phyloP scores from a whole-genome alignment of 2,329 filamentous ascomycete species.

The Remersonia thermophila region DNA sequence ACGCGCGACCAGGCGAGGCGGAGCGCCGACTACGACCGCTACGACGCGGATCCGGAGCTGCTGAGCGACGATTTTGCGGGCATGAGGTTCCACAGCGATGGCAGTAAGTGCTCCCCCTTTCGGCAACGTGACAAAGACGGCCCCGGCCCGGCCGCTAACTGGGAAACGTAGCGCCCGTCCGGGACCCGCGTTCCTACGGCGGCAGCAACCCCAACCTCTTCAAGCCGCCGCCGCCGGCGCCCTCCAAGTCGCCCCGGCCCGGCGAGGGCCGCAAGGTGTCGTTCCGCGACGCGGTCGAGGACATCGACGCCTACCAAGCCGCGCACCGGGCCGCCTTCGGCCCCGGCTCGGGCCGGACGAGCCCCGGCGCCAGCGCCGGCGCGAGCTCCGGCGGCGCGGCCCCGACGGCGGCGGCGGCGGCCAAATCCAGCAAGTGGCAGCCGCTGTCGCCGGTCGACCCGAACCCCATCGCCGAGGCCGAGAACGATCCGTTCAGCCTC shows the following conservation, averaged over 20 bases:
- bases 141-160: no score
- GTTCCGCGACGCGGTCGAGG: constrained; percentile 55
- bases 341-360: constrained; percentile 25
- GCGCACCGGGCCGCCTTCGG: constrained; percentile 37
- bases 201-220: constrained; percentile 61
- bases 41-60: constrained; percentile 87
- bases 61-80: constrained; percentile 79
- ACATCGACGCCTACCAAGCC: constrained; percentile 65
- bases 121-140: constrained; percentile 7
- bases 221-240: constrained; percentile 47
- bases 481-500: constrained; percentile 93
- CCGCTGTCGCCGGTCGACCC: constrained; percentile 78
- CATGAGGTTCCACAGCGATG: constrained; percentile 50
- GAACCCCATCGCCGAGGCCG: constrained; percentile 66
- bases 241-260: constrained; percentile 33
- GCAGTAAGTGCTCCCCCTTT: constrained; percentile 37
- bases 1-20: constrained; percentile 52
- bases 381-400: constrained; percentile 25
- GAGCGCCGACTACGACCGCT: constrained; percentile 80
- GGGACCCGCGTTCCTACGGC: constrained; percentile 45
- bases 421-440: constrained; percentile 91
- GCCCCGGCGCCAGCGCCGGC: constrained; percentile 23
- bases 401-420: constrained; percentile 23
- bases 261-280: constrained; percentile 40
- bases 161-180: constrained; percentile 46